Evolutionary conservation across 2,329 filamentous ascomycete species (phyloP).

Genomic region (Fusarium sp.): DNA sequence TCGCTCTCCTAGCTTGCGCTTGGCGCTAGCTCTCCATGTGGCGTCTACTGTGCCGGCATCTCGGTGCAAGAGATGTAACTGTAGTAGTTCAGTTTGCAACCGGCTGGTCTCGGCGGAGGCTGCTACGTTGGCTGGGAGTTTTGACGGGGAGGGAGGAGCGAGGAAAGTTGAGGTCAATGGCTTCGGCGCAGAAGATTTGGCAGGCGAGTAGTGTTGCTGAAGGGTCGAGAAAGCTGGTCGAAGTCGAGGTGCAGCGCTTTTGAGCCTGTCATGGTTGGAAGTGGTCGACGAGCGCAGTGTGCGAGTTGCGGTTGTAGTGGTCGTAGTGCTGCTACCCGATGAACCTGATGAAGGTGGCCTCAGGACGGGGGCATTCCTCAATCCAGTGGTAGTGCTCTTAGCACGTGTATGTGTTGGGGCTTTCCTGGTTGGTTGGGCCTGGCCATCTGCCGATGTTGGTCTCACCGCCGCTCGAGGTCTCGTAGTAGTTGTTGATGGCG

Average conservation of each 20-base stretch:
- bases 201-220: slow-evolving; percentile 78
- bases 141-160: slow-evolving; percentile 73
- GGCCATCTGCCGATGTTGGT: slow-evolving; percentile 52
- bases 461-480: slow-evolving; percentile 49
- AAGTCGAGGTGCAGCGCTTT: slow-evolving; percentile 52
- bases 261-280: slow-evolving; percentile 38
- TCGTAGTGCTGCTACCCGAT: slow-evolving; percentile 41
- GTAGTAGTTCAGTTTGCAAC: slow-evolving; percentile 75
- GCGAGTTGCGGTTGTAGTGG: slow-evolving; percentile 38
- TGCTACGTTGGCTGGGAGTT: slow-evolving; percentile 72
- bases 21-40: slow-evolving; percentile 72
- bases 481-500: slow-evolving; percentile 54
- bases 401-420: slow-evolving; percentile 50
- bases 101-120: slow-evolving; percentile 70
- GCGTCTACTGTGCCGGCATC: slow-evolving; percentile 61
- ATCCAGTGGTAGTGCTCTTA: slow-evolving; percentile 53
- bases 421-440: slow-evolving; percentile 42
- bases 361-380: slow-evolving; percentile 48
- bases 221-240: slow-evolving; percentile 73
- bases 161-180: slow-evolving; percentile 71
- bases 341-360: slow-evolving; percentile 52
- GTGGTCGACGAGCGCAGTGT: slow-evolving; percentile 33
- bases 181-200: slow-evolving; percentile 73
- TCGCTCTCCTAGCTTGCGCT: slow-evolving; percentile 60
- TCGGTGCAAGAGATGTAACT: slow-evolving; percentile 75